phyloP scores from a whole-genome alignment of 140 eudicot genomes.

The Oenanthe javanica region DNA sequence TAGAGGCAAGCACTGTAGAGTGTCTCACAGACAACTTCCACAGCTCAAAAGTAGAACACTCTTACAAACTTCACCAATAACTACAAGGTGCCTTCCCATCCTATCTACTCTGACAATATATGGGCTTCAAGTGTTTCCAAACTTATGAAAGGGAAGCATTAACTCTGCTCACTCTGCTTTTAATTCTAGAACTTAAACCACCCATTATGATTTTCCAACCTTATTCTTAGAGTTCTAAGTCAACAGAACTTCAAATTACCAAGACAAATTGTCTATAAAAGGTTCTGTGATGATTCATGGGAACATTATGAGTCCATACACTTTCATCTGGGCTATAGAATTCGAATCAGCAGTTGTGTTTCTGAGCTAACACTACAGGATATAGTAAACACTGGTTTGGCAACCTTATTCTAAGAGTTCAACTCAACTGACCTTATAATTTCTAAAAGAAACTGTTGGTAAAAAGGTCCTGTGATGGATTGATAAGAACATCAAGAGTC shows the following conservation, averaged over 20 bases:
- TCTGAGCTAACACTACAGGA: not conserved
- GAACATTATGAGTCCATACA: not conserved
- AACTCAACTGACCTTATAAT: not conserved
- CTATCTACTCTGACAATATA: not conserved
- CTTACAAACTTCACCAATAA: not conserved
- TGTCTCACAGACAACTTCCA: not conserved
- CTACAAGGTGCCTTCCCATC: not conserved
- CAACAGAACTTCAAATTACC: not conserved
- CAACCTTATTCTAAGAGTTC: not conserved
- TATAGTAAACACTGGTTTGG: not conserved
- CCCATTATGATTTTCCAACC: not conserved
- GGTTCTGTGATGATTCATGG: not conserved
- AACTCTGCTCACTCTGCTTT: not conserved
- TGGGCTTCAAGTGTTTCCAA: not conserved
- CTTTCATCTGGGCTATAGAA: not conserved
- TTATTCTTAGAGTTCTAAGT: not conserved
- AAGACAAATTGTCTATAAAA: not conserved
- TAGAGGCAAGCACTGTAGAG: not conserved
- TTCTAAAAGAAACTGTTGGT: not conserved
- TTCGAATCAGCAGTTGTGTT: not conserved
- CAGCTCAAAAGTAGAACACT: not conserved
- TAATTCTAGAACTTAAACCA: not conserved
- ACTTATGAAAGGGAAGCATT: not conserved
- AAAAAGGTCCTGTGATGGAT: not conserved
- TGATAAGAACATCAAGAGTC: not conserved